Evolutionary conservation across 352 stramenopile species (phyloP), one percentile per base, ranked within the genome.

Genomic region (Phytophthora fragariae): DNA sequence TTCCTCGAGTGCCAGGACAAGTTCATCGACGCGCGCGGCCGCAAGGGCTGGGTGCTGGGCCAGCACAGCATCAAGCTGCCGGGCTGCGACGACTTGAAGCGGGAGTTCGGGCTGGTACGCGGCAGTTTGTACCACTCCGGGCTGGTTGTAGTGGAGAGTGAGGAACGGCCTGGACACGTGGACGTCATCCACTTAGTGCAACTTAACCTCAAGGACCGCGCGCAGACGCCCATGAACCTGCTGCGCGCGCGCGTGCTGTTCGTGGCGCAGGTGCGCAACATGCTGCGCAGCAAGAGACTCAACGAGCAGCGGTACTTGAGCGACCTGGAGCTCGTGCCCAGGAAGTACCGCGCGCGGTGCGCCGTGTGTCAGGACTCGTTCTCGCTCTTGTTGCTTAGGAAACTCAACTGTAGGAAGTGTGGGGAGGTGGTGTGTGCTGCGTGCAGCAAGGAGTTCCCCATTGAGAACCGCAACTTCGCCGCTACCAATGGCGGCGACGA

Each of bases 361-460:
- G 76, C 80, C 0, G 89, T 97, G 14, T 97, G 90, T 62, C 80
- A 90, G 37, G 90, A 95, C 70, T 93, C 85, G 53, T 97, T 97
- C 73, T 89, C 83, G n/a, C 61, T 97, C 44, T 68, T 97, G 72
- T 55, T 94, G 62, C 66, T 95, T 52, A 84, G 88, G 64, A 97
- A 97, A 61, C 76, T 95, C 58, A 94, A 92, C 66, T 97, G 90
- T 67, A 84, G 90, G 39, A 97, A 97, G 70, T 97, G 90, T 56
- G 90, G 90, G 3, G 89, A 97, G 75, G 90, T 97, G 11, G 89
- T 97, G 11, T 97, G 90, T 56, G 89, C 87, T n/a, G 86, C 86
- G 0, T 97, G 90, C 56, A 92, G 82, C 77, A 97, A 93, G 57
- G 88, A 92, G 33, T 97, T 93, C 52, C 65, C 75, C 7, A 84